A percentile compares a stretch with the other conserved stretches of the same genome.
Evolutionary conservation across 208 protist genomes (phyloP).

Genomic region (Acanthamoeba lenticulata): DNA sequence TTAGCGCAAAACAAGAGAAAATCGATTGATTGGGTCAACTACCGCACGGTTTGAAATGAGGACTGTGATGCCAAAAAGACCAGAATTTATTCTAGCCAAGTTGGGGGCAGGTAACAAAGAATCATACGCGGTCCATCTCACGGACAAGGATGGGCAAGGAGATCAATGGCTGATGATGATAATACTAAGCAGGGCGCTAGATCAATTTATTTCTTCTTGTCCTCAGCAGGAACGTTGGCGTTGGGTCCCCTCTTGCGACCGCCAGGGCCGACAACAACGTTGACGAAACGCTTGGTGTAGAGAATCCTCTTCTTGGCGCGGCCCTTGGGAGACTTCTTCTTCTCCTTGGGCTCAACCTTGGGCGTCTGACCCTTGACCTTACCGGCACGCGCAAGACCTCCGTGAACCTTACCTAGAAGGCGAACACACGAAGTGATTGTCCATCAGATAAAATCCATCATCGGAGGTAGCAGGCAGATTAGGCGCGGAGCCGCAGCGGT

Average conservation of each 20-base stretch:
- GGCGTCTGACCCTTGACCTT: slow-evolving; percentile 99
- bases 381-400: slow-evolving; percentile 97
- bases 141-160: too few relatives aligned
- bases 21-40: too few relatives aligned
- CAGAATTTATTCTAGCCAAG: too few relatives aligned
- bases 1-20: too few relatives aligned
- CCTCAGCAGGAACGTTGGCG: slow-evolving; percentile 59
- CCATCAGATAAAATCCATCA: slow-evolving; percentile 32
- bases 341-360: slow-evolving; percentile 96
- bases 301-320: slow-evolving; percentile 97
- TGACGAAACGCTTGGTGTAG: slow-evolving; percentile 97
- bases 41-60: neutral
- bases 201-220: slow-evolving; percentile 39
- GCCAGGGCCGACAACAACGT: slow-evolving; percentile 92
- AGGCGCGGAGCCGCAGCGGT: neutral
- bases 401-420: slow-evolving; percentile 96
- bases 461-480: neutral
- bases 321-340: slow-evolving; percentile 94
- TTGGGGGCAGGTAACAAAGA: too few relatives aligned
- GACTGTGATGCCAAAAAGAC: too few relatives aligned
- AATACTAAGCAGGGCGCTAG: too few relatives aligned
- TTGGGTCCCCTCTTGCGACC: slow-evolving; percentile 87
- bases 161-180: too few relatives aligned
- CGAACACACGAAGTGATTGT: neutral
- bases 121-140: too few relatives aligned